Evolutionary conservation across 179 eudicot genomes (phyloP).

Genomic region (Spergularia azorica): DNA sequence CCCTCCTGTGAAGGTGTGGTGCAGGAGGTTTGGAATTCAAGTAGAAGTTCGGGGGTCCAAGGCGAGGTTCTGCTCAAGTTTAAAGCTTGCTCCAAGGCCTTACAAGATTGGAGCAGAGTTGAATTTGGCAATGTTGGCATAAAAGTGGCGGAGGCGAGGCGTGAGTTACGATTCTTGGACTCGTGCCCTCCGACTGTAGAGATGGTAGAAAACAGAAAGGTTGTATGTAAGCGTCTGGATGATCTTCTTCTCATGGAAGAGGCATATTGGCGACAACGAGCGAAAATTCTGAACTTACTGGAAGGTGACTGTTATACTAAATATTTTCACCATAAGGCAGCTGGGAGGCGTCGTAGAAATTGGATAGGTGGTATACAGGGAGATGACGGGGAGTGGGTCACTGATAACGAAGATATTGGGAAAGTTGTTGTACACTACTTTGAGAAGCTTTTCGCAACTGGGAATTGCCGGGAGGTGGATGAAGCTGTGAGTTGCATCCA

Average conservation of each 20-base stretch:
- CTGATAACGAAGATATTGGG: too few relatives aligned
- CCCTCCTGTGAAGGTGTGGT: background rate
- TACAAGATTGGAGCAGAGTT: background rate
- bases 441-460: too few relatives aligned
- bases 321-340: conserved; percentile 1
- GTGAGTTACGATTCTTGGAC: too few relatives aligned
- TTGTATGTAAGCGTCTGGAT: background rate
- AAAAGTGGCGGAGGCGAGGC: too few relatives aligned
- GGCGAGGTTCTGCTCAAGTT: background rate
- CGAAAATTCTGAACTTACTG: too few relatives aligned
- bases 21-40: background rate
- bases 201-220: background rate
- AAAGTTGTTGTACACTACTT: too few relatives aligned
- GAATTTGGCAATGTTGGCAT: too few relatives aligned
- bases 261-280: too few relatives aligned
- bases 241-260: background rate
- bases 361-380: background rate
- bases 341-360: background rate
- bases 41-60: too few relatives aligned
- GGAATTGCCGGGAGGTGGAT: too few relatives aligned
- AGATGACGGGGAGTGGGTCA: background rate
- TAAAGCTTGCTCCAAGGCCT: background rate
- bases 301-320: conserved; percentile 4
- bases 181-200: too few relatives aligned
- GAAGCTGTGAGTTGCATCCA: too few relatives aligned